Evolutionary conservation across 2,329 filamentous ascomycete species (phyloP).

Genomic region (Chaetomium strumarium): DNA sequence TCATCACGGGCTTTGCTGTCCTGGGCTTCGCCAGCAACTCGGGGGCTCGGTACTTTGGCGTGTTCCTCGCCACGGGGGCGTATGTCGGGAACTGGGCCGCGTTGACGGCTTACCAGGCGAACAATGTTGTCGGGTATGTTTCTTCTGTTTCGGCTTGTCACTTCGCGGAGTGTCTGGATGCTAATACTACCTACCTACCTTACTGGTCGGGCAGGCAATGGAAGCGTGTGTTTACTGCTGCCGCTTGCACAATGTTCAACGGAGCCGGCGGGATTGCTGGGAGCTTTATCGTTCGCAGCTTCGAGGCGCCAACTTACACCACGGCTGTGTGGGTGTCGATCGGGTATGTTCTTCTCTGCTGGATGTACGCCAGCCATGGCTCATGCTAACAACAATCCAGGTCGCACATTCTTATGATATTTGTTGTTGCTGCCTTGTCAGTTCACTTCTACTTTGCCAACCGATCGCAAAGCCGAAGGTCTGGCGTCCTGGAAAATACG

Average conservation of each 20-base stretch:
- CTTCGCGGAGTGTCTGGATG: too few relatives aligned
- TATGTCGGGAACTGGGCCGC: constrained; percentile 67
- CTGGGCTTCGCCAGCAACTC: constrained; percentile 56
- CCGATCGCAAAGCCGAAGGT: constrained; percentile 5
- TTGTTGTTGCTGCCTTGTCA: constrained; percentile 16
- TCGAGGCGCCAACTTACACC: constrained; percentile 19
- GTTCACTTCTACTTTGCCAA: constrained; percentile 21
- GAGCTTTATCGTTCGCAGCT: constrained; percentile 22
- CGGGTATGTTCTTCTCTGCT: constrained; percentile 12
- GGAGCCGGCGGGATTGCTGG: constrained; percentile 24
- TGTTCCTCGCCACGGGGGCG: constrained; percentile 60
- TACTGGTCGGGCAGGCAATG: constrained; percentile 17
- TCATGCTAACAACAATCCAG: constrained; percentile 7
- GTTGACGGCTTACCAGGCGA: constrained; percentile 56
- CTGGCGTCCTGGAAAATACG: constrained; percentile 17
- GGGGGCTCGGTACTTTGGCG: constrained; percentile 57
- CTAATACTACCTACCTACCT: too few relatives aligned
- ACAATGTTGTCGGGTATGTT: constrained; percentile 43
- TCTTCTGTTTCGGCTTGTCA: not conserved
- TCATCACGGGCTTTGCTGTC: constrained; percentile 60
- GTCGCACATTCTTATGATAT: constrained; percentile 22
- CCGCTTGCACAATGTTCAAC: constrained; percentile 22
- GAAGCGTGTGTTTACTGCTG: constrained; percentile 24
- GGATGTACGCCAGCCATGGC: not conserved
- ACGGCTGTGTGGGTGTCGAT: constrained; percentile 25